Evolutionary conservation across 2,329 filamentous ascomycete species (phyloP).

Genomic region (Aulographum hederae): DNA sequence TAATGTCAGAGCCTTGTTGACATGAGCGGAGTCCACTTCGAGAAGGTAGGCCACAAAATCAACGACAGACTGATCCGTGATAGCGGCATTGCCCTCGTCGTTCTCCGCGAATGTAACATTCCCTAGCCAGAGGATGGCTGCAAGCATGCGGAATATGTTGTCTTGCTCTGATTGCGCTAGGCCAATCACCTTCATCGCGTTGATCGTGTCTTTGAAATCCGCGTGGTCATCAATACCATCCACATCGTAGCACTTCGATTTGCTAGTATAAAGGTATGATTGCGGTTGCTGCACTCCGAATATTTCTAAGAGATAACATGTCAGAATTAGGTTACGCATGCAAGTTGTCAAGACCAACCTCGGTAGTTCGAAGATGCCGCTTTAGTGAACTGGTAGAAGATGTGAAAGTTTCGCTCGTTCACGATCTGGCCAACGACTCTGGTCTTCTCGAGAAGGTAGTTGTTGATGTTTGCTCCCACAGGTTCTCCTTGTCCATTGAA

Average conservation of each 20-base stretch:
- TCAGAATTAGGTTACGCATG: neutral
- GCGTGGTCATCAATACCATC: conserved; percentile 81
- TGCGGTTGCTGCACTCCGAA: conserved; percentile 85
- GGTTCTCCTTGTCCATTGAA: conserved; percentile 88
- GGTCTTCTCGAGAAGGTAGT: conserved; percentile 90
- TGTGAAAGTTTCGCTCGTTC: conserved; percentile 97
- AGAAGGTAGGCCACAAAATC: conserved; percentile 89
- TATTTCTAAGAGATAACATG: conserved; percentile 21
- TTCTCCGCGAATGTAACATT: conserved; percentile 87
- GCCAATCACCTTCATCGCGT: conserved; percentile 91
- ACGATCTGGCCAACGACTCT: conserved; percentile 86
- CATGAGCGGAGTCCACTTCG: conserved; percentile 63
- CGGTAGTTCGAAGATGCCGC: conserved; percentile 75
- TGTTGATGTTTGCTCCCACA: conserved; percentile 92
- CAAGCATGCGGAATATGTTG: conserved; percentile 88
- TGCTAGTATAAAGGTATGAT: conserved; percentile 84
- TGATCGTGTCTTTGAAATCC: conserved; percentile 76
- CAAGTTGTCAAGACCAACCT: no score
- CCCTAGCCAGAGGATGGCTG: conserved; percentile 82
- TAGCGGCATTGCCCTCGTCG: conserved; percentile 71
- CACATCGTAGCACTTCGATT: conserved; percentile 87
- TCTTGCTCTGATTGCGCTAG: conserved; percentile 79
- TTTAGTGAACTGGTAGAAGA: conserved; percentile 98
- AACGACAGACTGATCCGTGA: conserved; percentile 76
- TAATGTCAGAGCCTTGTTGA: conserved; percentile 76